These are phyloP conservation scores for Oryza glumipatula DNA, from an alignment of 176 grass and related monocot genomes.

Conservation along the genomic window DNA sequence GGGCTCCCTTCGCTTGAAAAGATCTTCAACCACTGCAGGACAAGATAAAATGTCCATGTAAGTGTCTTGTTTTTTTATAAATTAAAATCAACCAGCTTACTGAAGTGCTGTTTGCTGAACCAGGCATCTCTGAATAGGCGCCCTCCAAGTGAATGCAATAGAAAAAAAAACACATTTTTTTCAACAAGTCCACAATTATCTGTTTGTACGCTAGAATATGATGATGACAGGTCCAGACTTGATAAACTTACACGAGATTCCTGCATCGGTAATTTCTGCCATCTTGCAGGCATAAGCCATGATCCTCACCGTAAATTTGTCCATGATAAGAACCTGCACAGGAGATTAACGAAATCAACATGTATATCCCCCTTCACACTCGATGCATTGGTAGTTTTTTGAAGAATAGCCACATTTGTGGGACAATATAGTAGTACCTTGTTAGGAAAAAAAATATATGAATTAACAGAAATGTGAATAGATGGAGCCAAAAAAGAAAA, in stretches of 20 bases:
- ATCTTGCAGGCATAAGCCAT: slow-evolving; percentile 94
- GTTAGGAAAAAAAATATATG: background rate
- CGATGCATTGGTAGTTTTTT: background rate
- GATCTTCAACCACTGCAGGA: slow-evolving; percentile 89
- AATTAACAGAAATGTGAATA: background rate
- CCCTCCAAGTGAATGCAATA: background rate
- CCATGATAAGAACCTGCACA: slow-evolving; percentile 94
- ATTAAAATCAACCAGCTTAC: slow-evolving; percentile 5
- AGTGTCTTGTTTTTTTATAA: slow-evolving; percentile 16
- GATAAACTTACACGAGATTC: slow-evolving; percentile 76
- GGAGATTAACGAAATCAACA: slow-evolving; percentile 6
- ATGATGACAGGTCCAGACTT: background rate
- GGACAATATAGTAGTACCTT: background rate
- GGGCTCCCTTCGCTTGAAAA: slow-evolving; percentile 96
- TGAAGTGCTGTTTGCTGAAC: background rate
- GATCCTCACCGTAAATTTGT: slow-evolving; percentile 89
- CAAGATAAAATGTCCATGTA: slow-evolving; percentile 11
- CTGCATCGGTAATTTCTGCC: slow-evolving; percentile 93
- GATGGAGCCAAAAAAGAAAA: background rate
- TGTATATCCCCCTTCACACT: background rate
- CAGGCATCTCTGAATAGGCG: background rate
- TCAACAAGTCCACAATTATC: background rate
- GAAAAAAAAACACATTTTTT: background rate
- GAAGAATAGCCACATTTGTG: background rate
- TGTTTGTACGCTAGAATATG: background rate